Percentiles rank a stretch among this genome's conserved stretches.
Evolutionary conservation across 345 rosid species (phyloP).

Genomic region (Bruguiera sexangula): DNA sequence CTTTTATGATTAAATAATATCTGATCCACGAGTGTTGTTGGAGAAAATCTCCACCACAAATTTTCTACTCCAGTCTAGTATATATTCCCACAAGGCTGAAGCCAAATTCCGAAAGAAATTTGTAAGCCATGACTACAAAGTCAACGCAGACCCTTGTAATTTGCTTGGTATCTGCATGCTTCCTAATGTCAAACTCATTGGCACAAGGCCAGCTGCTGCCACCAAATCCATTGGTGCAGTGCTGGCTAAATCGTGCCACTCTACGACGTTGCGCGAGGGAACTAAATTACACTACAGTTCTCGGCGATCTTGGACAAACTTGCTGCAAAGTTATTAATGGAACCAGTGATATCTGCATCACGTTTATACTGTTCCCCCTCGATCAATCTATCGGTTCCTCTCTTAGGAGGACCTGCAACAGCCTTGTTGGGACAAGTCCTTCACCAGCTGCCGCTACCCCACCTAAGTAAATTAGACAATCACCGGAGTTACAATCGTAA

Average conservation of each 20-base stretch:
- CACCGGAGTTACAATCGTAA: conserved; percentile 4
- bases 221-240: background rate
- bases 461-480: conserved; percentile 35
- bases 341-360: background rate
- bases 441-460: background rate
- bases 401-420: background rate
- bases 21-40: too few relatives aligned
- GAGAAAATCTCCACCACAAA: too few relatives aligned
- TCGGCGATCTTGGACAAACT: background rate
- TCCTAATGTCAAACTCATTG: background rate
- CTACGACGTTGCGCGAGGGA: background rate
- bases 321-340: background rate
- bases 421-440: background rate
- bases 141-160: background rate
- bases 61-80: too few relatives aligned
- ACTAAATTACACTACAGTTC: background rate
- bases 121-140: background rate
- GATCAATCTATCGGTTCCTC: background rate
- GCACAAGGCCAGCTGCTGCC: background rate
- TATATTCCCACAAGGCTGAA: too few relatives aligned
- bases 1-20: too few relatives aligned
- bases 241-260: background rate
- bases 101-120: too few relatives aligned
- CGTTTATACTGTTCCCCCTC: background rate
- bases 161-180: background rate